Percentiles rank a stretch among this genome's conserved stretches.
Conservation (phyloP, 495 filamentous ascomycete genomes). For the Xanthoparmelia taractica region DNA sequence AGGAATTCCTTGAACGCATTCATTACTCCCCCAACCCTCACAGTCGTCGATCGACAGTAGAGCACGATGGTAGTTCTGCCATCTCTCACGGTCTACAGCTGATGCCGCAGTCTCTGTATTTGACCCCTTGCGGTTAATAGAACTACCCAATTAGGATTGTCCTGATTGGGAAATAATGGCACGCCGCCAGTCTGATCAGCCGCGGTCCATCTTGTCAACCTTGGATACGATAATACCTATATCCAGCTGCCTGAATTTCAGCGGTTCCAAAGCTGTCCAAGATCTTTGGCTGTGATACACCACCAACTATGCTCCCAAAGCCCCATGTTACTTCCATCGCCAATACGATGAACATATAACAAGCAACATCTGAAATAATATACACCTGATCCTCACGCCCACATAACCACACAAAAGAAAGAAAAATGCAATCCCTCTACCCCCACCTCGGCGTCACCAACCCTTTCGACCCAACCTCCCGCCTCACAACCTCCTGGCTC, state of each 20-base stretch:
- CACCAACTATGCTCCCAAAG: neutral
- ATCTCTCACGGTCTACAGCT: too few species aligned
- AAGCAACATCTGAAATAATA: too few species aligned
- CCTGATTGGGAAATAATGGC: neutral
- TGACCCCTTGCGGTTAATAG: too few species aligned
- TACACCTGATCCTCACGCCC: too few species aligned
- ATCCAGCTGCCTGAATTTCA: neutral
- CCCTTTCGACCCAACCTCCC: conserved; percentile 50
- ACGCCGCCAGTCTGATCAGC: neutral
- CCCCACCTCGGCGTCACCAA: conserved; percentile 19
- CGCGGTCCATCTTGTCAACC: neutral
- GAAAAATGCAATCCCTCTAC: conserved; percentile 20
- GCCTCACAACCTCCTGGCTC: conserved; percentile 70
- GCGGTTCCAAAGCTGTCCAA: neutral
- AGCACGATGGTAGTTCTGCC: too few species aligned
- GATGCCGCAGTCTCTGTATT: too few species aligned
- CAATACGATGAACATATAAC: too few species aligned
- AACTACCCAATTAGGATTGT: neutral
- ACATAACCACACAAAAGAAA: too few species aligned
- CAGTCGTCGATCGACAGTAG: too few species aligned
- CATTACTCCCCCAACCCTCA: too few species aligned
- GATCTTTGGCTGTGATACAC: neutral
- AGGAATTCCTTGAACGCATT: too few species aligned
- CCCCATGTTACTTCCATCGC: too few species aligned
- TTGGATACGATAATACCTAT: neutral